These are phyloP conservation scores for Bruguiera sexangula DNA, from an alignment of 345 rosid genomes.

Conservation along the genomic window DNA sequence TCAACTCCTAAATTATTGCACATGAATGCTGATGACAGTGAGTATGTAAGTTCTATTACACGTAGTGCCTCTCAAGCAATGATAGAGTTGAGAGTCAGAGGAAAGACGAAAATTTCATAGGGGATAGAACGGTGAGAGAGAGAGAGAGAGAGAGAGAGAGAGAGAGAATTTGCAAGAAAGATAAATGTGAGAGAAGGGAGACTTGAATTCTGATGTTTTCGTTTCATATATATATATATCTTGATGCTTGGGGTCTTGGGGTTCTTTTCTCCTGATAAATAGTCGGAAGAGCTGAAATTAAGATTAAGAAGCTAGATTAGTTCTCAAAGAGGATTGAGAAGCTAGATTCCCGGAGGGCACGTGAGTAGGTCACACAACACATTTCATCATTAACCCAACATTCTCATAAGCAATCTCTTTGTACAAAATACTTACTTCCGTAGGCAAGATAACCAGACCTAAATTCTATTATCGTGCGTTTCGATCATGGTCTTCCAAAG, in stretches of 20 bases:
- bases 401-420: too few species aligned
- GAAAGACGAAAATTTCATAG: neutral
- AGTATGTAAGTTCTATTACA: neutral
- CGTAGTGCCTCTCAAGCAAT: constrained; percentile 4
- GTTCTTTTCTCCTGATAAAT: neutral
- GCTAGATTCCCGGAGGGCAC: constrained; percentile 5
- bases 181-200: neutral
- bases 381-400: too few species aligned
- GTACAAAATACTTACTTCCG: too few species aligned
- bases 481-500: too few species aligned
- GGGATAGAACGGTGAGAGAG: neutral
- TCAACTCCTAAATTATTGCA: neutral
- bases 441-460: too few species aligned
- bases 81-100: constrained; percentile 16
- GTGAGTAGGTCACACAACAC: neutral
- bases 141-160: neutral
- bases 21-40: constrained; percentile 11
- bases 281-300: neutral
- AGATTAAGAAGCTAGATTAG: too few species aligned
- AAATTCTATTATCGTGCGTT: too few species aligned
- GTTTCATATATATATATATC: neutral
- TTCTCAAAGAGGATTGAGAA: neutral
- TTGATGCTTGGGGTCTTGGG: too few species aligned
- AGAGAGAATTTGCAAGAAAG: neutral
- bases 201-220: neutral